Base-by-base conservation (phyloP, 805 yeast genomes). In the Suhomyces prunicola region DNA sequence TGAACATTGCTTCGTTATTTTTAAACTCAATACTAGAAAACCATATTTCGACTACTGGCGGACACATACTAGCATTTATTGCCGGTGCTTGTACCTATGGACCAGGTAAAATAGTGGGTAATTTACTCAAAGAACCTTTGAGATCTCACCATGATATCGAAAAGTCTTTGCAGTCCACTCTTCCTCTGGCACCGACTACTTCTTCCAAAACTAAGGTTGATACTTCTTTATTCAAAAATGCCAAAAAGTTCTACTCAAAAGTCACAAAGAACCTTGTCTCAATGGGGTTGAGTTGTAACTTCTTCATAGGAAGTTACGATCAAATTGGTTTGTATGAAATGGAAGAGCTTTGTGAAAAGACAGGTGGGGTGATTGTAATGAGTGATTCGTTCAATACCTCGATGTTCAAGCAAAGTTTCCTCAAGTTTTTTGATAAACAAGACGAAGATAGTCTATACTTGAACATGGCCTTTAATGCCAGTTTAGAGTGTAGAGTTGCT, bases 71-170 rank as follows among this genome's bases (percentile, higher is more conserved):
- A 62, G 65, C 79, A 23, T 85, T 85, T 60, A 62, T 80, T 4
- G 87, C 84, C 27, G 90, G 90, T 1, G 84, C 87, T 5, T 81
- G 87, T 58, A 86, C 89, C 0, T 69, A 70, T 55, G 89, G 89
- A 1, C 87, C 87, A 2, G 90, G 90, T 2, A 62, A 70, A 39
- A 80, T 86, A 33, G 88, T 85, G 9, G 78, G 79, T 6, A 69
- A 76, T n/a, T 68, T 72, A 24, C 70, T 84, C 52, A 84, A 81
- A 59, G 86, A 83, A 53, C 86, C 89, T 6, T 71, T 85, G 45
- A 77, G 90, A 70, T 84, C 88, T 0, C 90, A 85, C 62, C 81
- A 82, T 61, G 87, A 84, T 62, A 78, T 85, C 41, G 67, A 71
- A 26, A 80, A 77, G 54, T 80, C 79, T 17, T 60, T 65, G 44